Evolutionary conservation across 2,329 filamentous ascomycete genomes (phyloP), one percentile per base, ranked within the genome.

Genomic region (Neofusicoccum ribis): DNA sequence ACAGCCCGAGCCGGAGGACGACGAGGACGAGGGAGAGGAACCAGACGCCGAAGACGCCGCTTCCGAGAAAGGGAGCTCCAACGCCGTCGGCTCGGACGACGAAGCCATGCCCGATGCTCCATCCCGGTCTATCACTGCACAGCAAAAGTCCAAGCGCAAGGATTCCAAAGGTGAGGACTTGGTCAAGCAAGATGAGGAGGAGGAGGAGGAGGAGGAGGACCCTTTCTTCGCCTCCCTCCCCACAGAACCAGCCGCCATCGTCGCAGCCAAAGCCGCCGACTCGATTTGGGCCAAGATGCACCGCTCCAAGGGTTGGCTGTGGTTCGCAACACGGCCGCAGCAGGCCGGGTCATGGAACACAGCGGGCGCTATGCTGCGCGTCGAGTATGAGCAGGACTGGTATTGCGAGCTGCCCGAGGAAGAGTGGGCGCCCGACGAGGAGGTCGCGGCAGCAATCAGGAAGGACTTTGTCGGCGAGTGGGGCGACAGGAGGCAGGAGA

Each of bases 401-500:
- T 89, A 89, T 73, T 86, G 85, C 67, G 86, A 86, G 7, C 74
- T 89, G 0, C 72, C 78, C 66, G 82, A 83, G 31, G 82, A 84
- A 27, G 77, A 78, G 5, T 84, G 83, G 79, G 82, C 80, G 0
- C 81, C 82, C 11, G 81, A 82, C 66, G 71, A 77, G 31, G 82
- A 83, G 12, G 83, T 85, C 1, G 70, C 77, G 27, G 73, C 78
- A 47, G 81, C 81, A 11, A 83, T 86, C 46, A 73, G 77, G 60
- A 78, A 83, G 37, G 83, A 86, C 65, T 84, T 85, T 61, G 73
- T 79, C 36, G 79, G 77, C 2, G 76, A 77, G 8, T 91, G 88
- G 88, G 89, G 88, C 0, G 89, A 92, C 69, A 81, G 89, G 1
- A 81, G 89, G 2, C 89, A 92, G 72, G 89, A 92, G 73, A 73